Conservation (phyloP, 2,329 filamentous ascomycete genomes). For the Graphiopsis chlorocephala region DNA sequence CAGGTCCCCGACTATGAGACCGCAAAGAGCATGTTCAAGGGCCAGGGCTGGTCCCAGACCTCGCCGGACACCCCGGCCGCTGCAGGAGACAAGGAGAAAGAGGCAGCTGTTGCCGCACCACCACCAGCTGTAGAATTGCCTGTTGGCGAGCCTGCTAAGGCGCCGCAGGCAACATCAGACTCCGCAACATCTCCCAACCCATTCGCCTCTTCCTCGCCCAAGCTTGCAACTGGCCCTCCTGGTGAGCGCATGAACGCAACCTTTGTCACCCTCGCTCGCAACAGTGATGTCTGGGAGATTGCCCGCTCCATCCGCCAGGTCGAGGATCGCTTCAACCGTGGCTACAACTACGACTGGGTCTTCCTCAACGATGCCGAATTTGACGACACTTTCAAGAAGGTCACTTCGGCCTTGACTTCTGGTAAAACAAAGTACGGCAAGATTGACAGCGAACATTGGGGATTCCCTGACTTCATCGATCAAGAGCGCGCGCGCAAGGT, state of each 20-base stretch:
- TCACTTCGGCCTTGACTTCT: slow-evolving; percentile 85
- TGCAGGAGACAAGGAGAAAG: neutral
- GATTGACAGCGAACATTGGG: slow-evolving; percentile 93
- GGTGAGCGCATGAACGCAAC: slow-evolving; percentile 90
- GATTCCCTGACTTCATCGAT: slow-evolving; percentile 92
- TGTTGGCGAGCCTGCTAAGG: neutral
- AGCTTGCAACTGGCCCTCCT: slow-evolving; percentile 47
- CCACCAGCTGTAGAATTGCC: neutral
- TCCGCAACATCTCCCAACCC: slow-evolving; percentile 34
- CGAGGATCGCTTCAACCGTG: slow-evolving; percentile 95
- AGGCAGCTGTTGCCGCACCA: neutral
- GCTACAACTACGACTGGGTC: slow-evolving; percentile 98
- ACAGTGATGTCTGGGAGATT: slow-evolving; percentile 94
- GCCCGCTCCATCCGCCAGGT: slow-evolving; percentile 92
- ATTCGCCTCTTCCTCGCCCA: slow-evolving; percentile 20
- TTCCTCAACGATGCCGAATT: slow-evolving; percentile 97
- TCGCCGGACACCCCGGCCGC: neutral
- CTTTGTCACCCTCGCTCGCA: slow-evolving; percentile 92
- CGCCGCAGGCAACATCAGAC: slow-evolving; percentile 1
- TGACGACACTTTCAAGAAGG: slow-evolving; percentile 86
- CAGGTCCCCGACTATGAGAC: slow-evolving; percentile 28
- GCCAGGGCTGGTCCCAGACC: slow-evolving; percentile 24
- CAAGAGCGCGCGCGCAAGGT: slow-evolving; percentile 88
- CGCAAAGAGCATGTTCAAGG: slow-evolving; percentile 33
- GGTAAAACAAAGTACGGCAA: slow-evolving; percentile 87